These are phyloP conservation scores for Debaryomyces maramus DNA, from an alignment of 805 yeast species.

Conservation along the genomic window DNA sequence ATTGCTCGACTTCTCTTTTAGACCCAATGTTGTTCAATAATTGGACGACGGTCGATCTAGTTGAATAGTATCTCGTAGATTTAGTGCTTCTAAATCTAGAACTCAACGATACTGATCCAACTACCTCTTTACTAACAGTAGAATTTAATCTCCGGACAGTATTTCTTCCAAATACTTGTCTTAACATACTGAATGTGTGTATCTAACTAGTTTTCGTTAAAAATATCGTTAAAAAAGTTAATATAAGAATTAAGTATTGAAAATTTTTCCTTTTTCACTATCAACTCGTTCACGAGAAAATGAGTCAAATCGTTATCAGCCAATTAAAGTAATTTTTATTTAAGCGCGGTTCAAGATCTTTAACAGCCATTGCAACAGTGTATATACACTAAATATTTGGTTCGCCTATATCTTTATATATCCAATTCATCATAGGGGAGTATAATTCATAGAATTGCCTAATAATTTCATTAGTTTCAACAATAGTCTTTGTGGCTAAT, in stretches of 20 bases:
- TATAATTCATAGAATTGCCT: constrained; percentile 20
- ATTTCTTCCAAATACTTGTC: constrained; percentile 15
- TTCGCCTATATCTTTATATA: constrained; percentile 24
- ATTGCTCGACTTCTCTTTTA: constrained; percentile 97
- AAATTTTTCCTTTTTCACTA: constrained; percentile 1
- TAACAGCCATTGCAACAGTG: not conserved
- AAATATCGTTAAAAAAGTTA: too few relatives aligned
- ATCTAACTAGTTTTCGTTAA: not conserved
- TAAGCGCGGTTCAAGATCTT: constrained; percentile 46
- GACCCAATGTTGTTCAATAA: constrained; percentile 94
- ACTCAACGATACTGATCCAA: not conserved
- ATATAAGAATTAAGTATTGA: constrained; percentile 1
- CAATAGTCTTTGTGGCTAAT: constrained; percentile 1
- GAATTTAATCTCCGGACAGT: constrained; percentile 6
- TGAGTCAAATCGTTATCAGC: constrained; percentile 27
- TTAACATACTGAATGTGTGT: constrained; percentile 15
- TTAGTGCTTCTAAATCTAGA: not conserved
- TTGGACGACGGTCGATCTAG: constrained; percentile 95
- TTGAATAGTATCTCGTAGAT: constrained; percentile 43
- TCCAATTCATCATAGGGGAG: constrained; percentile 29
- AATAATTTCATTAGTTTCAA: constrained; percentile 7
- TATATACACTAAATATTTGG: constrained; percentile 3
- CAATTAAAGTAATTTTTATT: constrained; percentile 22
- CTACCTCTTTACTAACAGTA: not conserved
- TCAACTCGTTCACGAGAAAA: not conserved